These are phyloP conservation scores for Eucalyptus leucophloia DNA, from an alignment of 345 rosid species.

Conservation along the genomic window DNA sequence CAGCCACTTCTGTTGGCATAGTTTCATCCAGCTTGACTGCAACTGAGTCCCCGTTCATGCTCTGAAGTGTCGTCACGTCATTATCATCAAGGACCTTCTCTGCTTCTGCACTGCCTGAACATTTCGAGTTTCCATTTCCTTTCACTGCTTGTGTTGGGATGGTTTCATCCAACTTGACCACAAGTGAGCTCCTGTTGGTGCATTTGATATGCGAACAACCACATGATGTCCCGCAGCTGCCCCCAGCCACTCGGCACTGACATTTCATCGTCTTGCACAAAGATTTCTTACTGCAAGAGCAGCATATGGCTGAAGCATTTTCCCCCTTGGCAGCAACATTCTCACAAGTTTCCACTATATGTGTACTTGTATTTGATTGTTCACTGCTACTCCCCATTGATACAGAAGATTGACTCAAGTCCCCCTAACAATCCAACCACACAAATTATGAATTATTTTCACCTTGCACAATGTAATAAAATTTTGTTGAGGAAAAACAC, in stretches of 20 bases:
- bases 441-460: not conserved
- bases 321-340: conserved; percentile 5
- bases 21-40: not conserved
- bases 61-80: not conserved
- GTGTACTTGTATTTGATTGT: conserved; percentile 9
- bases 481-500: not conserved
- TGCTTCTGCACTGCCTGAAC: not conserved
- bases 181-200: conserved; percentile 36
- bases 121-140: not conserved
- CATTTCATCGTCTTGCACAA: conserved; percentile 75
- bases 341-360: conserved; percentile 27
- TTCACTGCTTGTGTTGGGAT: not conserved
- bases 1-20: not conserved
- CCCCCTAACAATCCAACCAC: conserved; percentile 20
- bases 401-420: conserved; percentile 19
- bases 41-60: not conserved
- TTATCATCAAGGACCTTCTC: not conserved
- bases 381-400: conserved; percentile 21
- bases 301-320: conserved; percentile 29
- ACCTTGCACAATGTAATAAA: not conserved
- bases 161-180: not conserved
- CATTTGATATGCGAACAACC: conserved; percentile 59
- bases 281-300: conserved; percentile 71
- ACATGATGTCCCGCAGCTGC: conserved; percentile 56
- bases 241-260: conserved; percentile 54